These are phyloP conservation scores for Cicer chorassanicum DNA, from an alignment of 306 rosid species.

Conservation along the genomic window DNA sequence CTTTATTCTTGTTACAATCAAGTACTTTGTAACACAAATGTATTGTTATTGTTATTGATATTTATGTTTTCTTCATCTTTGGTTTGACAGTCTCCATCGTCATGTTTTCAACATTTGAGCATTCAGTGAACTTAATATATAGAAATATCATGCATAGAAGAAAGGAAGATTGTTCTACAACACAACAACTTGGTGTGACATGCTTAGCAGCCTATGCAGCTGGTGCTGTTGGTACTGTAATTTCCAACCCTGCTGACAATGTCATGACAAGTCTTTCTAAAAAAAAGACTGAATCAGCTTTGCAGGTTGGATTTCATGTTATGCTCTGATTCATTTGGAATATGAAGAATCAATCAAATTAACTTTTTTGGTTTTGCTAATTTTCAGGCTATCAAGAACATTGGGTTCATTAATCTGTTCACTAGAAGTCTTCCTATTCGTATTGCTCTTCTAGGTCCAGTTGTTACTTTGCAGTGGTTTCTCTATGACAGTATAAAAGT, in stretches of 20 bases:
- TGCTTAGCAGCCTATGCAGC: conserved; percentile 73
- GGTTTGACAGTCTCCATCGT: conserved; percentile 61
- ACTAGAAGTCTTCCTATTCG: conserved; percentile 79
- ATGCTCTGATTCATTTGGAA: conserved; percentile 22
- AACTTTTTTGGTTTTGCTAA: conserved; percentile 19
- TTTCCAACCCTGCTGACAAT: conserved; percentile 81
- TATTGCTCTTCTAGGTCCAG: conserved; percentile 68
- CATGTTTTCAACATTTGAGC: conserved; percentile 80
- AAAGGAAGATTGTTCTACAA: conserved; percentile 68
- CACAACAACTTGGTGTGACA: conserved; percentile 74
- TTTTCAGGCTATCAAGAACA: conserved; percentile 69
- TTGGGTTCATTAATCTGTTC: conserved; percentile 64
- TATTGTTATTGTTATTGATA: not conserved
- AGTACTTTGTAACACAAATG: not conserved
- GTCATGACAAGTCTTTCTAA: conserved; percentile 68
- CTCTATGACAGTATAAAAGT: conserved; percentile 75
- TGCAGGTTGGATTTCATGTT: conserved; percentile 59
- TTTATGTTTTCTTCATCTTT: conserved; percentile 28
- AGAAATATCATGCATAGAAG: conserved; percentile 51
- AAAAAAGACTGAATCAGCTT: conserved; percentile 59
- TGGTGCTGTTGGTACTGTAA: conserved; percentile 63
- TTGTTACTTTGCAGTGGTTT: conserved; percentile 77
- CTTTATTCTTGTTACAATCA: not conserved
- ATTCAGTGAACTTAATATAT: conserved; percentile 68
- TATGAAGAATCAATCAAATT: not conserved